Conservation (phyloP, 176 grass and related monocot species). For the Aechmea fasciata region DNA sequence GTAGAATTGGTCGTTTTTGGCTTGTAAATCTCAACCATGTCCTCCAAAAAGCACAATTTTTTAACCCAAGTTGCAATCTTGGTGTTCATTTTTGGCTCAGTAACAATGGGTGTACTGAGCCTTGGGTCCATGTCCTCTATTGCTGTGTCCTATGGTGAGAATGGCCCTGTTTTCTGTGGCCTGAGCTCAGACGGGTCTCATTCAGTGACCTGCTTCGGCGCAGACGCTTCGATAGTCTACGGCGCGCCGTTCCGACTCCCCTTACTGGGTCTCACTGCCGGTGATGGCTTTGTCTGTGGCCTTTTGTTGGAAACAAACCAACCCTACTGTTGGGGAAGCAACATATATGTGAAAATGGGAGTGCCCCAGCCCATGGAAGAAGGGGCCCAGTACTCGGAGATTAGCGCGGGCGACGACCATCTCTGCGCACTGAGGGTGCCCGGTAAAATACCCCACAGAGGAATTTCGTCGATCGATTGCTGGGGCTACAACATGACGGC, state of each 20-base stretch:
- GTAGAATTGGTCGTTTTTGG: constrained; percentile 1
- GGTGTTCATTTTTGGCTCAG: neutral
- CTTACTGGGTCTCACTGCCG: constrained; percentile 65
- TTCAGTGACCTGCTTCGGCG: constrained; percentile 63
- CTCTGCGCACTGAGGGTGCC: constrained; percentile 53
- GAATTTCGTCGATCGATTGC: constrained; percentile 58
- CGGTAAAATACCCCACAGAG: constrained; percentile 23
- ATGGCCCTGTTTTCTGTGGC: constrained; percentile 90
- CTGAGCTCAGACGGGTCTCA: constrained; percentile 75
- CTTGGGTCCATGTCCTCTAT: constrained; percentile 97
- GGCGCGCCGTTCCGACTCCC: constrained; percentile 64
- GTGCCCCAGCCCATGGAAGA: constrained; percentile 94
- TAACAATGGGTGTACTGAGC: constrained; percentile 19
- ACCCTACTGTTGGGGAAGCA: constrained; percentile 96
- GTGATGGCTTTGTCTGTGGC: constrained; percentile 85
- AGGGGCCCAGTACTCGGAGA: constrained; percentile 56
- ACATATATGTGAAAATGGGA: constrained; percentile 84
- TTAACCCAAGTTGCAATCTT: constrained; percentile 8
- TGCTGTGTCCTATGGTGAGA: constrained; percentile 83
- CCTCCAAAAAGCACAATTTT: neutral
- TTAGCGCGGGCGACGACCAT: constrained; percentile 88
- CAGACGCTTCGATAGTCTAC: constrained; percentile 83
- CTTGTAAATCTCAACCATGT: constrained; percentile 16
- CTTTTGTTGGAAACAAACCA: constrained; percentile 71
- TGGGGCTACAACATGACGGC: constrained; percentile 99